Conservation (phyloP, 306 rosid genomes). For the Citrullus mucosospermus region DNA sequence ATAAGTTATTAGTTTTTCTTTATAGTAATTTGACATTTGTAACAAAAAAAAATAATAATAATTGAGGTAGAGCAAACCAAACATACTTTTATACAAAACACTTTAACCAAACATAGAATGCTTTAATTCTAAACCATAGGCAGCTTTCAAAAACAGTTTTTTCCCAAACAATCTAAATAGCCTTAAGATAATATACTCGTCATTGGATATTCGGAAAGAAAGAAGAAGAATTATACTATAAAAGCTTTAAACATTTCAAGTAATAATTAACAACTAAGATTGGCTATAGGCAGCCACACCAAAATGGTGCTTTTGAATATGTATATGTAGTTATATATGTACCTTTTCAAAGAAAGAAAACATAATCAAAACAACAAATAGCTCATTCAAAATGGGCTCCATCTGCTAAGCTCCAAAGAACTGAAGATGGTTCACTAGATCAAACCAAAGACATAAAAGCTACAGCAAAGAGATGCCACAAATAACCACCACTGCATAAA, state of each 20-base stretch:
- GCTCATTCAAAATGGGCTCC: neutral
- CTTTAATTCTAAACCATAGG: too few species aligned
- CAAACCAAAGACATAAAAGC: neutral
- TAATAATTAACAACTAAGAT: neutral
- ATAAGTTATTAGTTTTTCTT: too few species aligned
- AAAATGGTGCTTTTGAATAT: neutral
- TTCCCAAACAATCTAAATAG: too few species aligned
- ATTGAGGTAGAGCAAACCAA: too few species aligned
- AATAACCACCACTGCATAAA: conserved; percentile 56
- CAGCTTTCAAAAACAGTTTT: too few species aligned
- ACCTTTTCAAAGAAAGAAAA: neutral
- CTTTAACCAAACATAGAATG: too few species aligned
- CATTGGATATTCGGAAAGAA: neutral
- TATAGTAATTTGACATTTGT: too few species aligned
- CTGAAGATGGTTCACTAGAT: neutral
- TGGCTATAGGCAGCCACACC: conserved; percentile 1
- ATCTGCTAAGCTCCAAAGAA: conserved; percentile 1
- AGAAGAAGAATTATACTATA: neutral
- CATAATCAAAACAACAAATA: neutral
- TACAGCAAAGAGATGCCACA: conserved; percentile 50
- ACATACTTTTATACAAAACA: too few species aligned
- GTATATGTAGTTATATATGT: neutral
- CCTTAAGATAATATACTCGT: neutral
- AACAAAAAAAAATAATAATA: too few species aligned
- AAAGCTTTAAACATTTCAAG: neutral